Base-by-base conservation (phyloP, 768 basidiomycete species). In the Boletus pseudopeckii region DNA sequence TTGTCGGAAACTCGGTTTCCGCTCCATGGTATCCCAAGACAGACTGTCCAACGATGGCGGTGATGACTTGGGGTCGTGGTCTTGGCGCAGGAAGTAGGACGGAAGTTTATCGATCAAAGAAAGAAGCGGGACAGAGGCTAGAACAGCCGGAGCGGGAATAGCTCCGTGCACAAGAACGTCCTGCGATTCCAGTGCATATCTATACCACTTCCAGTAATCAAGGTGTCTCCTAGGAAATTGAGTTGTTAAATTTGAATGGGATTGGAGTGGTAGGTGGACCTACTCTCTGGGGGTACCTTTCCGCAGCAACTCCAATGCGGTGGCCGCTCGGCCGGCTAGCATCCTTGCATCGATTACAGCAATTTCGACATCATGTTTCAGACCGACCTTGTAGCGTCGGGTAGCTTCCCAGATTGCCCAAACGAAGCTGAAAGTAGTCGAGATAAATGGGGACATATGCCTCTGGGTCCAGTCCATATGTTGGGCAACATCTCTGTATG, bases 341-440 rank as follows among this genome's bases (percentile, higher is more conserved):
- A 81, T 78, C 44, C 71, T 72, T 3, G 86, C 81, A 72, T 90
- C 88, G 63, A 91, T 90, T 52, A 91, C 74, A 14, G 89, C 88
- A 56, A 91, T 88, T 66, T 90, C 80, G 28, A 91, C 72, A 52
- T 87, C 82, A 56, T 88, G 86, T 67, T 91, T 90, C 49, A 89
- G 71, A 37, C 83, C 83, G 36, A 76, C 71, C 60, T 84, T 81
- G 63, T 87, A 88, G n/a, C 89, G 81, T 52, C 86, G 75, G 20
- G 86, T 77, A 5, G 88, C 89, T 65, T 91, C 89, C 87, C 87
- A 91, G 36, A 90, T 76, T 8, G 87, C 83, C 89, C 89, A 91
- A 36, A 79, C 80, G 59, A 90, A 87, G 72, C 85, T 90, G 67
- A 90, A 90, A 6, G 88, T 89, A 2, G 86, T 79, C 3, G 88